A percentile compares a stretch with the other conserved stretches of the same genome.
phyloP scores from a whole-genome alignment of 2,329 filamentous ascomycete genomes.

The Rhynchosporium secalis region DNA sequence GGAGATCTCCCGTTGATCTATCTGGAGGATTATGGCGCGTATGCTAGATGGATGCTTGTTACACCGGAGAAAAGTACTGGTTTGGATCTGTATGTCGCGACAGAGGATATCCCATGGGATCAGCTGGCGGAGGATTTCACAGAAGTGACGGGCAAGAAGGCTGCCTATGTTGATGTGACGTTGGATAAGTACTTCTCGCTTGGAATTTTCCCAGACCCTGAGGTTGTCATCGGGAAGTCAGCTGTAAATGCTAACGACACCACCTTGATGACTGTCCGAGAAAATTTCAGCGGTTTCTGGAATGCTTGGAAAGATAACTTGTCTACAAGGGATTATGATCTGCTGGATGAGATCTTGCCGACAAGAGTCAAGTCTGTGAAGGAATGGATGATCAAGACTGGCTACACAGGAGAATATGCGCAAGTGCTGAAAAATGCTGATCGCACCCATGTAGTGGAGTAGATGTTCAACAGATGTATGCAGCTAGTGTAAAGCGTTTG shows the following conservation, averaged over 20 bases:
- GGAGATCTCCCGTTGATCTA: conserved; percentile 11
- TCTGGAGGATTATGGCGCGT: conserved; percentile 14
- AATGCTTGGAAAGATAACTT: conserved; percentile 27
- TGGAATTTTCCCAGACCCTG: not conserved
- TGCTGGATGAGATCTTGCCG: conserved; percentile 33
- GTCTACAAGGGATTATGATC: conserved; percentile 27
- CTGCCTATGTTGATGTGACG: conserved; percentile 27
- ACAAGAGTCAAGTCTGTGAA: conserved; percentile 28
- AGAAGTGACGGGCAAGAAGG: conserved; percentile 16
- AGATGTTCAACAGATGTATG: not conserved
- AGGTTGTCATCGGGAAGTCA: not conserved
- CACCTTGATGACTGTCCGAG: conserved; percentile 25
- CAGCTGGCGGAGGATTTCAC: conserved; percentile 16
- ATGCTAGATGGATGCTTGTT: conserved; percentile 18
- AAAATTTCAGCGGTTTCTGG: conserved; percentile 34
- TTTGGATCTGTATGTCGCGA: conserved; percentile 15
- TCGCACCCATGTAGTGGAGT: not conserved
- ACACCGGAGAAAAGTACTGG: conserved; percentile 8
- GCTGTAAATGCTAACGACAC: conserved; percentile 17
- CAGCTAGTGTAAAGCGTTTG: too few species aligned
- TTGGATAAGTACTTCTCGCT: conserved; percentile 11
- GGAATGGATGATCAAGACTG: conserved; percentile 33
- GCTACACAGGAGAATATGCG: conserved; percentile 24
- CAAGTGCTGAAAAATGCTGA: conserved; percentile 23
- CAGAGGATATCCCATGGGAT: conserved; percentile 12